Percentiles rank a stretch among this genome's conserved stretches.
Evolutionary conservation across 2,329 filamentous ascomycete species (phyloP).

Genomic region (Epichloe amarillans): DNA sequence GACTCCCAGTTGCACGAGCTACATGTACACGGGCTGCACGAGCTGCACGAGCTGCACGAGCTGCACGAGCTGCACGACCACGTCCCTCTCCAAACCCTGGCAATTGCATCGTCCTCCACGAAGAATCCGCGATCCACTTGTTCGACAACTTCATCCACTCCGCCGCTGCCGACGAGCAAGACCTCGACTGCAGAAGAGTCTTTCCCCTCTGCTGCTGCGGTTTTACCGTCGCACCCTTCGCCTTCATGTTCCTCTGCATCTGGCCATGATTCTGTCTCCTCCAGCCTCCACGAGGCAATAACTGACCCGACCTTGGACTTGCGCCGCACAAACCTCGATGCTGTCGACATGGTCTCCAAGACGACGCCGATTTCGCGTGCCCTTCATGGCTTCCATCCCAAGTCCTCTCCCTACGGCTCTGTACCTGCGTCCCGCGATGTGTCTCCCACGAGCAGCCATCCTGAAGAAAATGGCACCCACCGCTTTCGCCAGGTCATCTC

Average conservation of each 20-base stretch:
- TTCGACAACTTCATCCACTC: slow-evolving; percentile 10
- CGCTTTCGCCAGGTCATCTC: slow-evolving; percentile 22
- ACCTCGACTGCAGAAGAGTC: background rate
- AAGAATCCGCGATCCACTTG: slow-evolving; percentile 12
- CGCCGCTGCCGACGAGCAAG: slow-evolving; percentile 8
- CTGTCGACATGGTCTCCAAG: slow-evolving; percentile 21
- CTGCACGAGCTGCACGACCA: background rate
- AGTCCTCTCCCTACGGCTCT: slow-evolving; percentile 25
- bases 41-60: too few species aligned
- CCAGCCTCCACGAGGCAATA: slow-evolving; percentile 16
- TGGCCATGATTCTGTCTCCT: slow-evolving; percentile 10
- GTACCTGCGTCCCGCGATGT: slow-evolving; percentile 22
- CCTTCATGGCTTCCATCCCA: slow-evolving; percentile 13
- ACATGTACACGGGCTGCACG: too few species aligned
- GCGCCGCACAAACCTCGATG: slow-evolving; percentile 2
- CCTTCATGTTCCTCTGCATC: slow-evolving; percentile 6
- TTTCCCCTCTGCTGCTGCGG: background rate
- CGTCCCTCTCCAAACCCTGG: slow-evolving; percentile 21
- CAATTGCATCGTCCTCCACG: slow-evolving; percentile 10
- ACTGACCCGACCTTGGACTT: slow-evolving; percentile 7
- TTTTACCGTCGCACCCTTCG: background rate
- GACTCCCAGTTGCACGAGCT: slow-evolving; percentile 14
- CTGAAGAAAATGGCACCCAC: slow-evolving; percentile 17
- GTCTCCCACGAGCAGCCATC: slow-evolving; percentile 23
- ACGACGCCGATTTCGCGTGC: slow-evolving; percentile 24